phyloP scores from a whole-genome alignment of 2,329 filamentous ascomycete genomes.

The Dactylonectria macrodidyma region DNA sequence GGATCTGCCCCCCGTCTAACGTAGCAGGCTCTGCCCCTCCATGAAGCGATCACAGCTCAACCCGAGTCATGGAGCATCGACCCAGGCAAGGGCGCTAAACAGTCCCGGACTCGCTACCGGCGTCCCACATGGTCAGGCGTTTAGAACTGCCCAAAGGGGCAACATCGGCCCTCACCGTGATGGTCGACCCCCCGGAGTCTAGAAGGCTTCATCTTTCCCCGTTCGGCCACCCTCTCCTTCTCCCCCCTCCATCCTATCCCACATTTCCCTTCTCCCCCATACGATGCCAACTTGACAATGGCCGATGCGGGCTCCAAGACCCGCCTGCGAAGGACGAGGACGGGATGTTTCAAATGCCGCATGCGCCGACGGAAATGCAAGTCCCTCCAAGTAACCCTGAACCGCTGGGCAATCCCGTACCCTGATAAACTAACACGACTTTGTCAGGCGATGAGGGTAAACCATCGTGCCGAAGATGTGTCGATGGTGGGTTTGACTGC shows the following conservation, averaged over 20 bases:
- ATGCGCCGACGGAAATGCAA: conserved; percentile 64
- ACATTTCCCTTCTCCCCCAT: conserved; percentile 15
- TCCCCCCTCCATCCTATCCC: conserved; percentile 26
- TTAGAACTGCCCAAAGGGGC: conserved; percentile 35
- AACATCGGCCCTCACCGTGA: conserved; percentile 20
- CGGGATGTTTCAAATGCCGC: conserved; percentile 65
- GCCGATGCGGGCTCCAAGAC: conserved; percentile 39
- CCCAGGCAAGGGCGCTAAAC: conserved; percentile 27
- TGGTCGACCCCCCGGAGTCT: conserved; percentile 14
- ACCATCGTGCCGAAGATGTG: conserved; percentile 64
- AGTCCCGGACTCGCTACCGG: conserved; percentile 29
- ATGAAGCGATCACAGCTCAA: conserved; percentile 21
- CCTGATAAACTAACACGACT: conserved; percentile 16
- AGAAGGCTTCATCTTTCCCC: conserved; percentile 44
- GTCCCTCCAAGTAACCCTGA: conserved; percentile 27
- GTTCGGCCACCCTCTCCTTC: conserved; percentile 29
- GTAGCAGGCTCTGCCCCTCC: conserved; percentile 23
- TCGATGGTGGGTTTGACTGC: conserved; percentile 62
- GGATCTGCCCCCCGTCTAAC: background rate
- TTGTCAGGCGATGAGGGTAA: conserved; percentile 64
- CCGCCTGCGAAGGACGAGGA: conserved; percentile 53
- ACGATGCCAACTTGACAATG: conserved; percentile 30
- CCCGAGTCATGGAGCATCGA: conserved; percentile 23
- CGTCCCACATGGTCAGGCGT: conserved; percentile 21
- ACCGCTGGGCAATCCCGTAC: background rate